Percentiles rank a stretch among this genome's conserved stretches.
Evolutionary conservation across 108 stramenopile species (phyloP).

Genomic region (Cylindrotheca fusiformis): DNA sequence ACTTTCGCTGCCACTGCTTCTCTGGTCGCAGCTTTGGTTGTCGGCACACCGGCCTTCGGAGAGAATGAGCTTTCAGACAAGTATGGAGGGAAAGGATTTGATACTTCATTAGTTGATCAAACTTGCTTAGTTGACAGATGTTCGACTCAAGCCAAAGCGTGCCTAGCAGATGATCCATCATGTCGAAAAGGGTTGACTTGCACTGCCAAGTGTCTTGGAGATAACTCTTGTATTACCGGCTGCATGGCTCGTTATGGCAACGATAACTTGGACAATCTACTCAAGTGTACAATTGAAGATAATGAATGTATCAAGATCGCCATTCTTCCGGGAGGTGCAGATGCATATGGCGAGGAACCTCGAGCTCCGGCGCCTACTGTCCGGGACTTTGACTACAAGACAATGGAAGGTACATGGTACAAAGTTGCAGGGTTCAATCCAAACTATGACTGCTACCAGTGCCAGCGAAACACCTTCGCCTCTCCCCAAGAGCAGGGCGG

Average conservation of each 20-base stretch:
- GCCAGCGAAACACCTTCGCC: conserved; percentile 94
- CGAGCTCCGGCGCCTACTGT: conserved; percentile 77
- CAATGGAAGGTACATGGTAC: conserved; percentile 94
- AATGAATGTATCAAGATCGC: conserved; percentile 97
- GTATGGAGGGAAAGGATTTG: conserved; percentile 83
- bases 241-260: conserved; percentile 97
- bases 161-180: conserved; percentile 79
- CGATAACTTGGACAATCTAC: conserved; percentile 83
- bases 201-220: conserved; percentile 90
- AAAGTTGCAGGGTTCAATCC: conserved; percentile 96
- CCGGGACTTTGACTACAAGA: conserved; percentile 69
- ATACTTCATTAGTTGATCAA: conserved; percentile 83
- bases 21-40: no score
- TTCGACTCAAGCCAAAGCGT: conserved; percentile 80
- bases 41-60: conserved; percentile 50
- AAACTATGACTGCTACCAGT: conserved; percentile 97
- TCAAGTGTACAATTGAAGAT: conserved; percentile 96
- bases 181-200: conserved; percentile 92
- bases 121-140: conserved; percentile 84
- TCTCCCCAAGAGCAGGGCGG: conserved; percentile 35
- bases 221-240: conserved; percentile 93
- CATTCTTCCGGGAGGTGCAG: conserved; percentile 84
- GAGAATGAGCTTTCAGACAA: conserved; percentile 87
- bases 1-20: no score
- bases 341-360: conserved; percentile 75